Percentiles rank a stretch among this genome's conserved stretches.
phyloP scores from a whole-genome alignment of 768 basidiomycete species.

The Ramaria rubella region DNA sequence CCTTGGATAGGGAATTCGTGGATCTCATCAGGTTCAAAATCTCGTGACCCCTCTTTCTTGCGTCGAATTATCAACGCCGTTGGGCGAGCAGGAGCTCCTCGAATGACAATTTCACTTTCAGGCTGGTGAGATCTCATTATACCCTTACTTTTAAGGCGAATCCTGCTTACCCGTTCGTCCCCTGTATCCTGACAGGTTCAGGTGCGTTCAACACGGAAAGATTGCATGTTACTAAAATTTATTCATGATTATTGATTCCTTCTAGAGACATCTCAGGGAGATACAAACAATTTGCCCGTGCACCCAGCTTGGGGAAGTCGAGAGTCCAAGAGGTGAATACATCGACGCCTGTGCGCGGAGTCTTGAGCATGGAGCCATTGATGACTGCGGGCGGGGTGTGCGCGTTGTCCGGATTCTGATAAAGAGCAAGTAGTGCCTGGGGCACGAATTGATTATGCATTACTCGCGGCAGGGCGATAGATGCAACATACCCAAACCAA shows the following conservation, averaged over 20 bases:
- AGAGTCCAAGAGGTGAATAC: slow-evolving; percentile 11
- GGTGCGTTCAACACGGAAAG: background rate
- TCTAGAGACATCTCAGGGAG: background rate
- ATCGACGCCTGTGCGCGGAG: slow-evolving; percentile 8
- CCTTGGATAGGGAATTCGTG: slow-evolving; percentile 10
- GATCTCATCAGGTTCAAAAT: background rate
- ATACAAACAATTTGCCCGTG: slow-evolving; percentile 3
- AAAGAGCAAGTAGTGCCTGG: slow-evolving; percentile 12
- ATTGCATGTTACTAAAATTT: slow-evolving; percentile 1
- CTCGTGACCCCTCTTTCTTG: background rate
- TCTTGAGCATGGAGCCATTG: slow-evolving; percentile 11
- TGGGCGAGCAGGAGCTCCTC: slow-evolving; percentile 5
- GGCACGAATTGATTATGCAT: background rate
- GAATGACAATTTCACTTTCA: slow-evolving; percentile 1
- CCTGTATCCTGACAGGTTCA: background rate
- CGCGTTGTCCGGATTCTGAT: slow-evolving; percentile 13
- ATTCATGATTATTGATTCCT: background rate
- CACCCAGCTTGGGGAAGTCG: slow-evolving; percentile 12
- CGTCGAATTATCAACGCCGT: slow-evolving; percentile 2
- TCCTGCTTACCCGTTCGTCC: background rate
- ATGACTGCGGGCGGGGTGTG: slow-evolving; percentile 10
- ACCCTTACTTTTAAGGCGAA: background rate
- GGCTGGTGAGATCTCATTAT: background rate
- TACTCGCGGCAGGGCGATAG: background rate
- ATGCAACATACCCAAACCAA: slow-evolving; percentile 13